These are phyloP conservation scores for Cunninghamia lanceolata DNA, from an alignment of 75 land plant species.

Conservation along the genomic window DNA sequence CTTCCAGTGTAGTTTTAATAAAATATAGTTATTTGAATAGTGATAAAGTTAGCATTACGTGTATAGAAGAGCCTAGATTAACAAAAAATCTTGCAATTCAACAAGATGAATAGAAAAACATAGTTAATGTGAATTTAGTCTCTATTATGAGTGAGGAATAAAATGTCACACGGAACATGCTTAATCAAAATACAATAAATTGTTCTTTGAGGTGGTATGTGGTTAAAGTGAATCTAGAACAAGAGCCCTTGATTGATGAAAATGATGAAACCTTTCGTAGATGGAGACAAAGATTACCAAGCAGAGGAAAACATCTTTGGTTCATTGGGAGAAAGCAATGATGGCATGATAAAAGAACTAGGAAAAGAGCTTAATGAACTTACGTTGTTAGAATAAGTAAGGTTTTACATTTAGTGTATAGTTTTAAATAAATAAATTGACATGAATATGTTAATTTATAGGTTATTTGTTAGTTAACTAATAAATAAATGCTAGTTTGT, in stretches of 20 bases:
- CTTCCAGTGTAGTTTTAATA: slow-evolving; percentile 61
- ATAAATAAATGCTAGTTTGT: too few relatives aligned
- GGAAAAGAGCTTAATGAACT: slow-evolving; percentile 17
- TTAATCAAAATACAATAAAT: neutral
- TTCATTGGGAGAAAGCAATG: slow-evolving; percentile 27
- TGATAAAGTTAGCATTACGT: slow-evolving; percentile 71
- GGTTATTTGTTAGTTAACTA: too few relatives aligned
- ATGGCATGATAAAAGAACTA: slow-evolving; percentile 6
- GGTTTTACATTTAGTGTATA: too few relatives aligned
- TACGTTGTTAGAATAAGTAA: too few relatives aligned
- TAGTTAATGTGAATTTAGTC: neutral
- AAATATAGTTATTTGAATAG: slow-evolving; percentile 72
- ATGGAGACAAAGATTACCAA: slow-evolving; percentile 14
- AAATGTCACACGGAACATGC: slow-evolving; percentile 13
- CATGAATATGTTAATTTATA: too few relatives aligned
- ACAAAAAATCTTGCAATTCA: slow-evolving; percentile 44
- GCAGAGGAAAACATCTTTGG: slow-evolving; percentile 37
- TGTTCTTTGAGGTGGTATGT: slow-evolving; percentile 50
- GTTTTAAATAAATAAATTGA: too few relatives aligned
- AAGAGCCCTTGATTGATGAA: slow-evolving; percentile 65
- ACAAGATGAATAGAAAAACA: slow-evolving; percentile 4
- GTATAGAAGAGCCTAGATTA: slow-evolving; percentile 55
- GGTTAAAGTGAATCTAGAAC: slow-evolving; percentile 70
- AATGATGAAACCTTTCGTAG: slow-evolving; percentile 37
- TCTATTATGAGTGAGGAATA: neutral